These are phyloP conservation scores for Auxenochlorella pyrenoidosa DNA, from an alignment of 139 green algal genomes.

Conservation along the genomic window DNA sequence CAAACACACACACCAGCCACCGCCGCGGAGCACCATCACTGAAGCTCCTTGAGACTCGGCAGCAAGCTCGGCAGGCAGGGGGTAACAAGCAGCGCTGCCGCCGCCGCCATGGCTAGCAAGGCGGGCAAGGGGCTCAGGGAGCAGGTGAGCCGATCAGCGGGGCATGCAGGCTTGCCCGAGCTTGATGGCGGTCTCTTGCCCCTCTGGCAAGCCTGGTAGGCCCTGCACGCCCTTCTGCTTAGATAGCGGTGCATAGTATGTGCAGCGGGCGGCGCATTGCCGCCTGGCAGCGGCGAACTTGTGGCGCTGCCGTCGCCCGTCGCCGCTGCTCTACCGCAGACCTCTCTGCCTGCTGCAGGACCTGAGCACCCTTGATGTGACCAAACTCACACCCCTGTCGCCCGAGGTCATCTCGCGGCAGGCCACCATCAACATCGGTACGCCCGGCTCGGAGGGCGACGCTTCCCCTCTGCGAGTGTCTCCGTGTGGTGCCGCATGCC, in stretches of 20 bases:
- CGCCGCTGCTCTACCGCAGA: neutral
- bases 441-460: constrained; percentile 1
- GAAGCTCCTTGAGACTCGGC: neutral
- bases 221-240: too few relatives aligned
- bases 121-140: constrained; percentile 55
- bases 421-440: constrained; percentile 99
- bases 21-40: neutral
- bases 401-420: constrained; percentile 98
- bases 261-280: too few relatives aligned
- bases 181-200: neutral
- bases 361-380: constrained; percentile 86
- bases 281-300: too few relatives aligned
- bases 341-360: constrained; percentile 74
- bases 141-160: constrained; percentile 38
- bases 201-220: too few relatives aligned
- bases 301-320: neutral
- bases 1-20: too few relatives aligned
- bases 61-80: neutral
- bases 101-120: constrained; percentile 15
- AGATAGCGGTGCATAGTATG: too few relatives aligned
- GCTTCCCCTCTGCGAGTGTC: neutral
- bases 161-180: neutral
- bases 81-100: neutral
- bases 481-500: too few relatives aligned
- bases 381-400: constrained; percentile 91